Evolutionary conservation across 306 rosid genomes (phyloP).

Genomic region (Quillaja saponaria): DNA sequence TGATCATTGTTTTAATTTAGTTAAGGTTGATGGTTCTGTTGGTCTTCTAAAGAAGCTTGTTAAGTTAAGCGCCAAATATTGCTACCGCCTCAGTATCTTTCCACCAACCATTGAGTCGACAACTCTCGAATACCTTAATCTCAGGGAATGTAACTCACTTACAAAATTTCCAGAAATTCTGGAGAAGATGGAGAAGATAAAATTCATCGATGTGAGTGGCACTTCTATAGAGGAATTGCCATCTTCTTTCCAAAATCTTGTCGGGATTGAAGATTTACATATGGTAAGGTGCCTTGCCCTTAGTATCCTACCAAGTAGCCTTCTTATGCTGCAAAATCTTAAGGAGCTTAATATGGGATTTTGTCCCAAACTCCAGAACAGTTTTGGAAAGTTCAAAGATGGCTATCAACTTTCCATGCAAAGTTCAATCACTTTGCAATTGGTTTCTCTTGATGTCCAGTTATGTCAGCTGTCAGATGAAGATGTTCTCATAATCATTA

Average conservation of each 20-base stretch:
- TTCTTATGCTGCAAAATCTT: slow-evolving; percentile 12
- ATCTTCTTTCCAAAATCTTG: slow-evolving; percentile 11
- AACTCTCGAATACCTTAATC: slow-evolving; percentile 14
- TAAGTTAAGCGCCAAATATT: neutral
- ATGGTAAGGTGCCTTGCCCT: slow-evolving; percentile 14
- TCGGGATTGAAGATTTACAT: slow-evolving; percentile 10
- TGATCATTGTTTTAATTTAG: neutral
- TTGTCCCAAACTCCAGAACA: too few species aligned
- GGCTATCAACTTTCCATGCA: too few species aligned
- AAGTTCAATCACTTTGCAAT: too few species aligned
- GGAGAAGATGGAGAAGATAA: slow-evolving; percentile 5
- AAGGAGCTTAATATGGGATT: neutral
- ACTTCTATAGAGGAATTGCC: slow-evolving; percentile 11
- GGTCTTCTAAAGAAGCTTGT: neutral
- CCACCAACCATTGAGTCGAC: neutral
- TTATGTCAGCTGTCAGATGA: slow-evolving; percentile 9
- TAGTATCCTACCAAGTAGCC: neutral
- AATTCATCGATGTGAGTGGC: neutral
- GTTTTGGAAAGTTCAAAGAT: too few species aligned
- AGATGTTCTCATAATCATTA: slow-evolving; percentile 3
- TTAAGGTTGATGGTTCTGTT: too few species aligned
- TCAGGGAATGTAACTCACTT: slow-evolving; percentile 2
- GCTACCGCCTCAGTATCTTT: slow-evolving; percentile 14
- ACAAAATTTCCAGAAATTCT: neutral
- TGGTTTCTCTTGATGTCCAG: neutral